Conservation (phyloP, 805 yeast genomes). For the Nadsonia fulvescens region DNA sequence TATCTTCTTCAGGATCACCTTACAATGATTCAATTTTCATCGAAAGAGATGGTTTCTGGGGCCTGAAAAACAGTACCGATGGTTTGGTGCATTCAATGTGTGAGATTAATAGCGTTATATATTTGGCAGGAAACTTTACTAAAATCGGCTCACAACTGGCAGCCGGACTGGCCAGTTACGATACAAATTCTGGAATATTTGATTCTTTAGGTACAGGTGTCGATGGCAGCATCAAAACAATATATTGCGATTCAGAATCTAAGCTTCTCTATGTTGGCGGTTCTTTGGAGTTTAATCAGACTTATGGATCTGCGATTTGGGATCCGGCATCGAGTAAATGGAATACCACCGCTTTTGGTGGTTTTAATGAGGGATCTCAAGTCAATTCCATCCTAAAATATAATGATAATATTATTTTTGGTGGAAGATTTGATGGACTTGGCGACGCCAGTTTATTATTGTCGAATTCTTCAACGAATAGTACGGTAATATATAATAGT, state of each 20-base stretch:
- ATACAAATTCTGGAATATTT: constrained; percentile 13
- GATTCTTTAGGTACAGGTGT: constrained; percentile 10
- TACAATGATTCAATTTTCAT: too few species aligned
- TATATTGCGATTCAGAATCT: constrained; percentile 29
- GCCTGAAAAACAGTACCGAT: constrained; percentile 8
- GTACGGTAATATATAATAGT: constrained; percentile 36
- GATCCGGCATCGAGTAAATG: constrained; percentile 27
- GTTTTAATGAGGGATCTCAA: constrained; percentile 43
- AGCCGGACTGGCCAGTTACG: constrained; percentile 13
- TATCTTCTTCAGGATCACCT: too few species aligned
- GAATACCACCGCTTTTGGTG: constrained; percentile 45
- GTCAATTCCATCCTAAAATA: constrained; percentile 43
- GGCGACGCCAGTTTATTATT: constrained; percentile 23
- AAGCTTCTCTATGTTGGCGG: constrained; percentile 67
- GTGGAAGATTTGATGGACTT: constrained; percentile 54
- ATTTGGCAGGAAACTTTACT: constrained; percentile 17
- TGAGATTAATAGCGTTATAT: constrained; percentile 10
- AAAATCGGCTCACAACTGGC: constrained; percentile 9
- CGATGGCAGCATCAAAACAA: constrained; percentile 26
- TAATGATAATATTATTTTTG: constrained; percentile 43
- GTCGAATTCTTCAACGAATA: constrained; percentile 13
- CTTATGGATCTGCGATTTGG: constrained; percentile 49
- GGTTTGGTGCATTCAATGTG: constrained; percentile 12
- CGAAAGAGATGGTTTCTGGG: constrained; percentile 3
- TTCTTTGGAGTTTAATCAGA: constrained; percentile 33